Evolutionary conservation across 208 protist genomes (phyloP).

Genomic region (Phytomonas francai): DNA sequence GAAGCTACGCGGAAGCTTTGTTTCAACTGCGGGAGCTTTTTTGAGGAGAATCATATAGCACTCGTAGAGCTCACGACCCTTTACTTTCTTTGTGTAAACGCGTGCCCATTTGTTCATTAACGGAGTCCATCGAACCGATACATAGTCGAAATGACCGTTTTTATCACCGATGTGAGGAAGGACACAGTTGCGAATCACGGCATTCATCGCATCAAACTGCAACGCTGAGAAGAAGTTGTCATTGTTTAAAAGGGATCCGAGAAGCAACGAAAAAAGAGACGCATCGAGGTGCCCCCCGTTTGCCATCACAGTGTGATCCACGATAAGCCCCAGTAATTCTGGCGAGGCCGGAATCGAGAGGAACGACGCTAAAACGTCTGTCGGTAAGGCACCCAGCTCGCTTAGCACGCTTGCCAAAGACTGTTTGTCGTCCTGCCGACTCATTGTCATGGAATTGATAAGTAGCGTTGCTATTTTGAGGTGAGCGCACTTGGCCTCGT

Average conservation of each 20-base stretch:
- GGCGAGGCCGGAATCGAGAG: slow-evolving; percentile 15
- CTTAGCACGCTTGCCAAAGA: background rate
- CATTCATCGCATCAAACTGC: slow-evolving; percentile 43
- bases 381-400: background rate
- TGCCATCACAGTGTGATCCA: slow-evolving; percentile 17
- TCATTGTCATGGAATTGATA: background rate
- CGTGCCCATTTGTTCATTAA: slow-evolving; percentile 69
- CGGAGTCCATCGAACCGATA: slow-evolving; percentile 60
- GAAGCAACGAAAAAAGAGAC: slow-evolving; percentile 20
- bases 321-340: slow-evolving; percentile 20
- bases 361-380: slow-evolving; percentile 13
- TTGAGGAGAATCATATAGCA: slow-evolving; percentile 29
- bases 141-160: slow-evolving; percentile 27
- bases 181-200: slow-evolving; percentile 22
- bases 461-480: background rate
- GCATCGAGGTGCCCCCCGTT: slow-evolving; percentile 14
- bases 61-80: slow-evolving; percentile 32
- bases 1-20: slow-evolving; percentile 45
- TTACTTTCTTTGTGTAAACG: slow-evolving; percentile 45
- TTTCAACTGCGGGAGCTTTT: slow-evolving; percentile 31
- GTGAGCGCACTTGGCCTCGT: background rate
- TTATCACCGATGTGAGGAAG: slow-evolving; percentile 11
- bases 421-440: background rate
- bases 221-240: slow-evolving; percentile 57
- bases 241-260: slow-evolving; percentile 51